phyloP scores from a whole-genome alignment of 139 green algal genomes.

The Tetradesmus obliquus region DNA sequence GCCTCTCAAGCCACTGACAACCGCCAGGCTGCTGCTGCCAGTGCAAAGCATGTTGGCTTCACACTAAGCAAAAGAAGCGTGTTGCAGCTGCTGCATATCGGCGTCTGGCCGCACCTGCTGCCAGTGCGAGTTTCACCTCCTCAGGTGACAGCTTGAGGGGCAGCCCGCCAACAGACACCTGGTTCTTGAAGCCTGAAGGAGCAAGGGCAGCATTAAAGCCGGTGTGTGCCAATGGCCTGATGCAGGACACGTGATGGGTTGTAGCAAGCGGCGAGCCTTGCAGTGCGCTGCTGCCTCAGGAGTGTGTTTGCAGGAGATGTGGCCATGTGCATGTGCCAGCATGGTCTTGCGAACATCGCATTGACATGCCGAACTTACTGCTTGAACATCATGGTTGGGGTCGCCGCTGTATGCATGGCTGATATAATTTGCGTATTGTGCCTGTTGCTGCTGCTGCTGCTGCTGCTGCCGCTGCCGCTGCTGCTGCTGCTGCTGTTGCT shows the following conservation, averaged over 20 bases:
- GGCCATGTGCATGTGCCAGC: too few species aligned
- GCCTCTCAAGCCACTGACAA: too few species aligned
- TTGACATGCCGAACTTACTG: too few species aligned
- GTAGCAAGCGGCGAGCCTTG: too few species aligned
- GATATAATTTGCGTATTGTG: background rate
- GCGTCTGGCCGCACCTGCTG: conserved; percentile 45
- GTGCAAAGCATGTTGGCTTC: too few species aligned
- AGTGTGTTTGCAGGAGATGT: too few species aligned
- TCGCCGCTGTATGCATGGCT: background rate
- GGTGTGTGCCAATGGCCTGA: background rate
- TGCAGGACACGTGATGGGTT: too few species aligned
- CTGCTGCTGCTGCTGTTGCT: background rate
- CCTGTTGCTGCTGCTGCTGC: background rate
- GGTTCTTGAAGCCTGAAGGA: conserved; percentile 67
- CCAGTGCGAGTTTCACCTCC: conserved; percentile 59
- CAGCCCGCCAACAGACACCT: conserved; percentile 66
- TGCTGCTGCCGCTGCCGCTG: background rate
- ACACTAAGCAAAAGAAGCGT: too few species aligned
- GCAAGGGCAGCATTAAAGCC: background rate
- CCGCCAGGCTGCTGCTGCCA: background rate
- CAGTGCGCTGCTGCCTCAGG: too few species aligned
- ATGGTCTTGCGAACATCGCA: too few species aligned
- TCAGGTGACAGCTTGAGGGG: conserved; percentile 61
- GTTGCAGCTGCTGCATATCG: conserved; percentile 7
- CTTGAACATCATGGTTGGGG: too few species aligned